Evolutionary conservation across 2,329 filamentous ascomycete species (phyloP), one percentile per base, ranked within the genome.

Genomic region (Tolypocladium pustulatum): DNA sequence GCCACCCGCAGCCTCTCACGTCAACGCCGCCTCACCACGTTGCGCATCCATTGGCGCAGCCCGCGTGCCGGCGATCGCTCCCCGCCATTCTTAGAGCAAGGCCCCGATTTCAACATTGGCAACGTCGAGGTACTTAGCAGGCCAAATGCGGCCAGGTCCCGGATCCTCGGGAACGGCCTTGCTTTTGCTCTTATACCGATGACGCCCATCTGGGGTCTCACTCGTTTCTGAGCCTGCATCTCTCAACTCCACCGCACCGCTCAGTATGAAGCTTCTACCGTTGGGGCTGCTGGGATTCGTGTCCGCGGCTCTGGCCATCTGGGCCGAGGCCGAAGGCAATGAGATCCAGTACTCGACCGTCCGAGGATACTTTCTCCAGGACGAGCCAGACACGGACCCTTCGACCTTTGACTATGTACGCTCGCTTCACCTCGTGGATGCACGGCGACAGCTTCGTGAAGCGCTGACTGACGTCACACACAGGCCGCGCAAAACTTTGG

Each of bases 401-500:
- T 73, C 68, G 2, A 78, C 71, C 2, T 89, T 88, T 69, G 83
- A 88, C 70, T 88, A 88, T 66, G 85, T 88, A 69, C 66, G 78
- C 66, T 59, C 55, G 7, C 59, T 54, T 22, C 20, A 13, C 5
- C 17, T 12, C 20, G 3, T 34, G 9, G 17, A 34, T 10, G 4
- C 15, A 8, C 15, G 2, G 13, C 5, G 2, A 13, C 49, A 6
- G 8, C 7, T 13, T 15, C 49, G 49, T 15, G 22, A 46, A 27
- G 22, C 41, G 13, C 8, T 25, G 13, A 56, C 41, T 55, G 46
- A 8, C 58, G 15, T 5, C 34, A 25, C 59, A 87, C 34, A 25
- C 59, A 87, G 83, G 82, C 79, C 32, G 71, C 76, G 36, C 74
- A 73, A 58, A 88, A 88, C 72, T 87, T 87, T 66, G 87, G 87